Evolutionary conservation across 257 asterid genomes (phyloP).

Genomic region (Echium plantagineum): DNA sequence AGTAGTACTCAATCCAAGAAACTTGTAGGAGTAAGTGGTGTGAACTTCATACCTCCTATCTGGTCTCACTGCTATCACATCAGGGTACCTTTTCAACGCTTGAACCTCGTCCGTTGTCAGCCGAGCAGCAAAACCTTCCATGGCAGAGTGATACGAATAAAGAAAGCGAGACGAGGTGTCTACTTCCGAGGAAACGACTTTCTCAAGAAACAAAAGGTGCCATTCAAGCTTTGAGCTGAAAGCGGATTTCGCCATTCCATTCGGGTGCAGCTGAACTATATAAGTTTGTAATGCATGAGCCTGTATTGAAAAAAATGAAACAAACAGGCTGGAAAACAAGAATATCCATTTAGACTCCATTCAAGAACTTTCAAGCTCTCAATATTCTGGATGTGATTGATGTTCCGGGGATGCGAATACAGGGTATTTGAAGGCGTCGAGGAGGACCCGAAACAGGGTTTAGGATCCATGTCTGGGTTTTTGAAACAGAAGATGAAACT

Average conservation of each 20-base stretch:
- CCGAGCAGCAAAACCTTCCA: slow-evolving; percentile 88
- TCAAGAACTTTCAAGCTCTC: slow-evolving; percentile 1
- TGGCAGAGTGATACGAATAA: slow-evolving; percentile 59
- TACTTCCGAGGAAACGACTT: slow-evolving; percentile 23
- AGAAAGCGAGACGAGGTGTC: slow-evolving; percentile 51
- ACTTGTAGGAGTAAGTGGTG: slow-evolving; percentile 75
- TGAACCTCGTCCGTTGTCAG: slow-evolving; percentile 39
- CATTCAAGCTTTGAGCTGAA: slow-evolving; percentile 52
- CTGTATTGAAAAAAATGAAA: slow-evolving; percentile 17
- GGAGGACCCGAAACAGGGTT: slow-evolving; percentile 14
- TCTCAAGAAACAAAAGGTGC: slow-evolving; percentile 71
- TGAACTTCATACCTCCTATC: slow-evolving; percentile 52
- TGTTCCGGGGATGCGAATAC: slow-evolving; percentile 10
- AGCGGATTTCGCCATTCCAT: slow-evolving; percentile 22
- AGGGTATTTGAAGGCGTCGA: slow-evolving; percentile 59
- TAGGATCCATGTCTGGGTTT: slow-evolving; percentile 14
- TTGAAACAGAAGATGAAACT: slow-evolving; percentile 38
- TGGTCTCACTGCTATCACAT: slow-evolving; percentile 54
- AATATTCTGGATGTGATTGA: slow-evolving; percentile 1
- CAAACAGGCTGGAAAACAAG: slow-evolving; percentile 18
- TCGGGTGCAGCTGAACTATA: slow-evolving; percentile 76
- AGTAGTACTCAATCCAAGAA: slow-evolving; percentile 47
- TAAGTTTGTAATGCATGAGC: slow-evolving; percentile 52
- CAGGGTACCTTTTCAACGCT: slow-evolving; percentile 19
- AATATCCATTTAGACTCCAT: slow-evolving; percentile 28